Evolutionary conservation across 2,329 filamentous ascomycete species (phyloP), one percentile per base, ranked within the genome.

Genomic region (Hypocrella siamensis): DNA sequence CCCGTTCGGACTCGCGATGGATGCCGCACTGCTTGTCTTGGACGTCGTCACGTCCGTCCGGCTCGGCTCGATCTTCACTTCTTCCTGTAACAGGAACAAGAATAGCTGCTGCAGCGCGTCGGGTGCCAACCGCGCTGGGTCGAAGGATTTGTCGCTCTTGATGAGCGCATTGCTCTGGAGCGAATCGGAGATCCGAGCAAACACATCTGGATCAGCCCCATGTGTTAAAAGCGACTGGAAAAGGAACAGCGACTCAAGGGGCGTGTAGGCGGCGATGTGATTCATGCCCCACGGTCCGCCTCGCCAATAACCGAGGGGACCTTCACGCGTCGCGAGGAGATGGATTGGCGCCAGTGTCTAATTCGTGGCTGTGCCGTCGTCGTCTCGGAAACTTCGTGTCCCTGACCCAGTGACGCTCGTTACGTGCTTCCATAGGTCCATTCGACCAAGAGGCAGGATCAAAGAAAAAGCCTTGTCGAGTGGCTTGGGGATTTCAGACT

Each of bases 201-300:
- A 90, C 50, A 70, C 73, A 38, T 64, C 53, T 32, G 72, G 60
- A 42, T 74, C 68, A 41, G 75, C 61, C 48, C 79, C 79, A 54
- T 80, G 67, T 43, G 64, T 63, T 42, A 75, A 67, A 41, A 92
- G 67, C 38, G 77, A 78, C 57, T 88, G 82, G 60, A 90, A 88
- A 47, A 93, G 69, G 42, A 90, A 70, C 39, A 92, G 68, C 49
- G 78, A 80, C 67, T 93, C 85, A 63, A 92, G 79, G 44, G 78
- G 72, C 50, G 83, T 88, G 58, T 90, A 86, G 47, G 67, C 63
- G 49, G 72, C 66, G 55, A 57, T 53, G 47, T 56, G 55, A 61
- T 61, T 67, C 66, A 70, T 70, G 54, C 61, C 65, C 61, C 61
- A 51, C 51, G 54, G 56, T 57, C 56, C 60, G 49, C 64, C 63